Evolutionary conservation across 2,329 filamentous ascomycete genomes (phyloP).

Genomic region (Cytospora piceicola): DNA sequence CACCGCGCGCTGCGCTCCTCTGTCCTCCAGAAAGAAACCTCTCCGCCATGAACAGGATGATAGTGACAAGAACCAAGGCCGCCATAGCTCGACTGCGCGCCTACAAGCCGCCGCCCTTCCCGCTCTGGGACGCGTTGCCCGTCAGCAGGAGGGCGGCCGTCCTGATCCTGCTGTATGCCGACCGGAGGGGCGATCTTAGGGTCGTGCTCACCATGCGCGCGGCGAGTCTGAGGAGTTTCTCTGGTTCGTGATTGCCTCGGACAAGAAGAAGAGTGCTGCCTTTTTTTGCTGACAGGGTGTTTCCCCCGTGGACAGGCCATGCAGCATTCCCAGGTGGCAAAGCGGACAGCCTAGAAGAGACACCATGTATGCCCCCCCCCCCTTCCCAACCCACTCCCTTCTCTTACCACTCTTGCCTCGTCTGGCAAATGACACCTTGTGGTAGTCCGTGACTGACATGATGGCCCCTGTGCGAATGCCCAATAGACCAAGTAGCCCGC

Average conservation of each 20-base stretch:
- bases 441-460: constrained; percentile 44
- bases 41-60: constrained; percentile 33
- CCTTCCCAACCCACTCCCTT: not conserved
- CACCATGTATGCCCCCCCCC: constrained; percentile 55
- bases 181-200: constrained; percentile 76
- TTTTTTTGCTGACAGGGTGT: not conserved
- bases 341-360: constrained; percentile 61
- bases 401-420: not conserved
- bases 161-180: constrained; percentile 84
- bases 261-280: not conserved
- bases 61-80: constrained; percentile 49
- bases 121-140: constrained; percentile 65
- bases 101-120: constrained; percentile 63
- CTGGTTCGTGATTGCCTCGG: constrained; percentile 48
- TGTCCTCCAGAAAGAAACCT: not conserved
- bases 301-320: constrained; percentile 55
- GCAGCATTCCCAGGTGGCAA: constrained; percentile 85
- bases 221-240: constrained; percentile 66
- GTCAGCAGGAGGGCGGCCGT: constrained; percentile 79
- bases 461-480: constrained; percentile 29
- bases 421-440: constrained; percentile 48
- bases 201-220: constrained; percentile 72
- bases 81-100: constrained; percentile 64
- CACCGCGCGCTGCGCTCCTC: constrained; percentile 10
- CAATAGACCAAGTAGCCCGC: constrained; percentile 76